Percentiles rank a stretch among this genome's conserved stretches.
These are phyloP conservation scores for Linderniella brevidens DNA, from an alignment of 257 asterid genomes.

Conservation along the genomic window DNA sequence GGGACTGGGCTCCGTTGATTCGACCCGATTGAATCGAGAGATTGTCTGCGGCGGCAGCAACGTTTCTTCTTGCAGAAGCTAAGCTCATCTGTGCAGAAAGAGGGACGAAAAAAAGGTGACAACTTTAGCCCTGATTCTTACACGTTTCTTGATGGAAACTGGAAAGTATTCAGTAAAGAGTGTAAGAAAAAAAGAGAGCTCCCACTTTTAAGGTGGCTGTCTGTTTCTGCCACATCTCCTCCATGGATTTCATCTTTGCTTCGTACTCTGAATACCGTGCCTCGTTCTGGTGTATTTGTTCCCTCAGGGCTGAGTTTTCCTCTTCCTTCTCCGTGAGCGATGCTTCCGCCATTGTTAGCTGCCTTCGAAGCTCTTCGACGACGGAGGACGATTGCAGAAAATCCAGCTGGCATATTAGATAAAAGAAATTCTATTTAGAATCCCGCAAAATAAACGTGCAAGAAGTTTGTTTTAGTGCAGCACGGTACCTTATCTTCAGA, in stretches of 20 bases:
- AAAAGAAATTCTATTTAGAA: no score
- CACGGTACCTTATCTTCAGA: conserved; percentile 56
- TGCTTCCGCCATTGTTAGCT: conserved; percentile 33
- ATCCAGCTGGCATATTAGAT: no score
- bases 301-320: conserved; percentile 53
- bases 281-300: conserved; percentile 46
- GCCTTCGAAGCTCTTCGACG: conserved; percentile 58
- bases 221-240: conserved; percentile 86
- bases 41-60: conserved; percentile 24
- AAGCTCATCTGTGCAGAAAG: conserved; percentile 39
- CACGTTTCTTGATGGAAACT: no score
- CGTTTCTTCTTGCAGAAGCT: conserved; percentile 51
- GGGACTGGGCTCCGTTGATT: conserved; percentile 34
- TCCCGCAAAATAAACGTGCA: no score
- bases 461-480: no score
- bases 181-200: not conserved
- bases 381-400: conserved; percentile 17
- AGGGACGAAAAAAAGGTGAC: not conserved
- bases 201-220: conserved; percentile 74
- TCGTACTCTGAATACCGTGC: conserved; percentile 63
- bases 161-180: no score
- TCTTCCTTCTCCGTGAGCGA: conserved; percentile 48
- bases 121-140: not conserved
- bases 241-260: conserved; percentile 75
- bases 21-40: conserved; percentile 21